These are phyloP conservation scores for Penicillium sp. DNA, from an alignment of 2,329 filamentous ascomycete species.

Conservation along the genomic window DNA sequence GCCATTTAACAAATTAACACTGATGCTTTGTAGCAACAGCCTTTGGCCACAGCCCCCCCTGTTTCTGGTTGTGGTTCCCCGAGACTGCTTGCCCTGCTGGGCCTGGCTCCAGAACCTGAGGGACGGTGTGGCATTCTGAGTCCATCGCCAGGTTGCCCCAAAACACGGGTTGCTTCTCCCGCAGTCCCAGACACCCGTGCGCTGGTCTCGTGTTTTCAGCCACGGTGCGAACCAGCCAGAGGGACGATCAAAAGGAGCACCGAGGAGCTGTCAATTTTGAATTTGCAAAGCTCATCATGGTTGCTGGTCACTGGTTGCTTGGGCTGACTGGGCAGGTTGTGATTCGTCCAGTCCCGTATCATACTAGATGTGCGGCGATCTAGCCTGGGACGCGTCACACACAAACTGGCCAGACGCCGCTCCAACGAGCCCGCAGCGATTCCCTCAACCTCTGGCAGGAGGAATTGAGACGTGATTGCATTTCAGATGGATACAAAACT, in stretches of 20 bases:
- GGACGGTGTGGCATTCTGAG: not conserved
- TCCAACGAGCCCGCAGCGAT: not conserved
- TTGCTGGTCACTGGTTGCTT: not conserved
- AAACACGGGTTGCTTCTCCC: slow-evolving; percentile 16
- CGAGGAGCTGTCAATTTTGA: not conserved
- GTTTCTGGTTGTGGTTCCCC: not conserved
- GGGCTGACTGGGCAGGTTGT: not conserved
- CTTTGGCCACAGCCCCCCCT: not conserved
- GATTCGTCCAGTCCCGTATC: not conserved
- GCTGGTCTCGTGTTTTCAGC: slow-evolving; percentile 25
- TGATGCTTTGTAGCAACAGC: not conserved
- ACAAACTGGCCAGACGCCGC: not conserved
- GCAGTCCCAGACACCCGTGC: slow-evolving; percentile 19
- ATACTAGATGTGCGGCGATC: not conserved
- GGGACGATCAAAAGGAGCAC: not conserved
- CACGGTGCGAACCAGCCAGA: slow-evolving; percentile 8
- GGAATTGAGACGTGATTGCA: not conserved
- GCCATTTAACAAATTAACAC: not conserved
- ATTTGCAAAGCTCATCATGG: not conserved
- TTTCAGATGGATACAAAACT: not conserved
- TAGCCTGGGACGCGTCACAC: not conserved
- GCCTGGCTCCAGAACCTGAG: too few species aligned
- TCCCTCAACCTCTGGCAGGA: not conserved
- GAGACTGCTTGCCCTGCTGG: not conserved
- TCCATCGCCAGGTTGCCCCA: not conserved